Percentiles rank a stretch among this genome's conserved stretches.
These are phyloP conservation scores for Rhodomyrtus psidioides DNA, from an alignment of 441 rosid species.

Conservation along the genomic window DNA sequence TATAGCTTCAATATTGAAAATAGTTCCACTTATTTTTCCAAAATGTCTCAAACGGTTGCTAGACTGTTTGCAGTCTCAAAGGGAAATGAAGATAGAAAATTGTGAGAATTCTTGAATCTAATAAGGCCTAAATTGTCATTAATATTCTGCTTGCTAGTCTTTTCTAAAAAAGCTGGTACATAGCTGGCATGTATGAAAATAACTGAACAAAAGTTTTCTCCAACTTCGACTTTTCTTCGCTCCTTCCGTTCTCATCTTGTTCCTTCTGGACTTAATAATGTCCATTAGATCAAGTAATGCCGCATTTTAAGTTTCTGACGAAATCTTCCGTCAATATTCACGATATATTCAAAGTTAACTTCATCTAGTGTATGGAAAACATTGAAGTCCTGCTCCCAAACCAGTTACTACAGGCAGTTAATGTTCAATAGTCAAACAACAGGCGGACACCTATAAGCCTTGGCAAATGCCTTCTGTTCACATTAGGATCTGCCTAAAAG, in stretches of 20 bases:
- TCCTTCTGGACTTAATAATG: neutral
- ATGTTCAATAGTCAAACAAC: neutral
- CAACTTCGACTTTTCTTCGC: neutral
- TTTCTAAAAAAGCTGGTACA: neutral
- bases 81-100: neutral
- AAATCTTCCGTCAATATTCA: neutral
- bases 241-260: neutral
- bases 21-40: neutral
- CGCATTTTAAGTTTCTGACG: neutral
- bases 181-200: neutral
- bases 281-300: neutral
- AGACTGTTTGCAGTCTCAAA: neutral
- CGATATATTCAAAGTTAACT: neutral
- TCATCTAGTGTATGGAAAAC: neutral
- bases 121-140: neutral
- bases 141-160: neutral
- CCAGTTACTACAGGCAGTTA: neutral
- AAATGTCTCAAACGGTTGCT: neutral
- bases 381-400: neutral
- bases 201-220: neutral
- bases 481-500: neutral
- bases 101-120: neutral
- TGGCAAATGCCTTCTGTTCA: neutral
- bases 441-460: neutral
- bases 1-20: neutral